A percentile compares a stretch with the other conserved stretches of the same genome.
phyloP scores from a whole-genome alignment of 78 protist genomes.

The Parvularia atlantis region DNA sequence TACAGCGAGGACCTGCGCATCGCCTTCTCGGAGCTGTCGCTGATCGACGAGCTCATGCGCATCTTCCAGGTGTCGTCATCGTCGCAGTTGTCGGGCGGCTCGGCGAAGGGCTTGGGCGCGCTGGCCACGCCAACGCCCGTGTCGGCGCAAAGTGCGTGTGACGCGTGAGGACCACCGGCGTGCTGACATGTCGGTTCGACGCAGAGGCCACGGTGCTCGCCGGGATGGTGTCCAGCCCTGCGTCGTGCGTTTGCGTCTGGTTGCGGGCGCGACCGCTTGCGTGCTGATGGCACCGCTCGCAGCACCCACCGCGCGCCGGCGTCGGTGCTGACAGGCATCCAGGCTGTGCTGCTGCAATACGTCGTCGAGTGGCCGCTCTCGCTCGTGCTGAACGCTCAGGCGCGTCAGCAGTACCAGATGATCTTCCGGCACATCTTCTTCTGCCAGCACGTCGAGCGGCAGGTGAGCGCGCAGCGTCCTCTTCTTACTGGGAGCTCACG shows the following conservation, averaged over 20 bases:
- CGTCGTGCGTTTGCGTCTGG: neutral
- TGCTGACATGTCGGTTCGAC: neutral
- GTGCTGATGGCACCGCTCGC: too few species aligned
- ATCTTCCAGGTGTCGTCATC: conserved; percentile 25
- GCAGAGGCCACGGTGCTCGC: too few species aligned
- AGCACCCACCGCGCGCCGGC: neutral
- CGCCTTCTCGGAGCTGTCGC: conserved; percentile 33
- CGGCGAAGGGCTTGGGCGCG: neutral
- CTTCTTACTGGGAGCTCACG: too few species aligned
- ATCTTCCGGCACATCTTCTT: too few species aligned
- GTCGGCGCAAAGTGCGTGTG: neutral
- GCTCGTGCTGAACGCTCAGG: conserved; percentile 38
- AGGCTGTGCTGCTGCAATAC: conserved; percentile 59
- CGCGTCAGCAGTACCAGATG: conserved; percentile 67
- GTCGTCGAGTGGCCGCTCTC: conserved; percentile 70
- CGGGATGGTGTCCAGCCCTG: neutral
- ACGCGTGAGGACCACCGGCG: neutral
- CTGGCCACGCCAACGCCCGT: neutral
- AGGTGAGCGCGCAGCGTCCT: too few species aligned
- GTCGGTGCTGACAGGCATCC: conserved; percentile 35
- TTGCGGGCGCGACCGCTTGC: neutral
- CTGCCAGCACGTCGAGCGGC: too few species aligned
- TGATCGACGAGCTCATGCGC: conserved; percentile 31
- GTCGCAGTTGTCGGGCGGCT: neutral
- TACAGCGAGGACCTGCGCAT: conserved; percentile 46